These are phyloP conservation scores for Fulvia fulva DNA, from an alignment of 2,329 filamentous ascomycete genomes.

Conservation along the genomic window DNA sequence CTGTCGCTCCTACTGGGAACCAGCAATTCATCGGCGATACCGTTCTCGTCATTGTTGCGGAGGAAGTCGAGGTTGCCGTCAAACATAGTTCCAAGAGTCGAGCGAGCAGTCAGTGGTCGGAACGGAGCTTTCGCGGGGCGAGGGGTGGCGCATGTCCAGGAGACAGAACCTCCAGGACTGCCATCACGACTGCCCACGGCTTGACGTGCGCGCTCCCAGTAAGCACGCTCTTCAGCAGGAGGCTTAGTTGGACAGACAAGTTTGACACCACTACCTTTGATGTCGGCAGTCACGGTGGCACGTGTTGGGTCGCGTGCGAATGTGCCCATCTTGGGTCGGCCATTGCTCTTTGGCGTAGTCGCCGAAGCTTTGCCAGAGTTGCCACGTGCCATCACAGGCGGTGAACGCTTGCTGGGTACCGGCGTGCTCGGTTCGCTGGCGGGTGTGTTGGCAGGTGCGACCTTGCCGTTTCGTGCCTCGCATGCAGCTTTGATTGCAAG, in stretches of 20 bases:
- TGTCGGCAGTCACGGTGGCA: constrained; percentile 18
- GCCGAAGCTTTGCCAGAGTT: constrained; percentile 1
- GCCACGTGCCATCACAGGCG: constrained; percentile 3
- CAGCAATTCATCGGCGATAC: constrained; percentile 40
- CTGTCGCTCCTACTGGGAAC: constrained; percentile 33
- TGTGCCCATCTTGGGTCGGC: constrained; percentile 17
- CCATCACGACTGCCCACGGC: constrained; percentile 26
- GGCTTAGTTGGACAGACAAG: constrained; percentile 20
- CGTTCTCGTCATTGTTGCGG: constrained; percentile 60
- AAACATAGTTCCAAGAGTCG: constrained; percentile 33
- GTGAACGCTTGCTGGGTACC: constrained; percentile 10
- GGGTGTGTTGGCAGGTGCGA: constrained; percentile 14
- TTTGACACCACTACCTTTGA: constrained; percentile 21
- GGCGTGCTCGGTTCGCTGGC: constrained; percentile 22
- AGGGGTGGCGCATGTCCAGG: constrained; percentile 21
- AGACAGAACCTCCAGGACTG: constrained; percentile 28
- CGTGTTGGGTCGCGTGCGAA: constrained; percentile 21
- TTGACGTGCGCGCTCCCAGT: constrained; percentile 30
- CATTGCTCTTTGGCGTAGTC: background rate
- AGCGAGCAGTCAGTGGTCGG: constrained; percentile 32
- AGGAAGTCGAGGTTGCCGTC: constrained; percentile 57
- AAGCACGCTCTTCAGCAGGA: constrained; percentile 22
- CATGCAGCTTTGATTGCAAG: constrained; percentile 17
- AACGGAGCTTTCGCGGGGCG: constrained; percentile 19
- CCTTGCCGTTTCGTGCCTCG: constrained; percentile 1